Evolutionary conservation across 176 grass and related monocot genomes (phyloP), one percentile per base, ranked within the genome.

Genomic region (Oryza rufipogon): DNA sequence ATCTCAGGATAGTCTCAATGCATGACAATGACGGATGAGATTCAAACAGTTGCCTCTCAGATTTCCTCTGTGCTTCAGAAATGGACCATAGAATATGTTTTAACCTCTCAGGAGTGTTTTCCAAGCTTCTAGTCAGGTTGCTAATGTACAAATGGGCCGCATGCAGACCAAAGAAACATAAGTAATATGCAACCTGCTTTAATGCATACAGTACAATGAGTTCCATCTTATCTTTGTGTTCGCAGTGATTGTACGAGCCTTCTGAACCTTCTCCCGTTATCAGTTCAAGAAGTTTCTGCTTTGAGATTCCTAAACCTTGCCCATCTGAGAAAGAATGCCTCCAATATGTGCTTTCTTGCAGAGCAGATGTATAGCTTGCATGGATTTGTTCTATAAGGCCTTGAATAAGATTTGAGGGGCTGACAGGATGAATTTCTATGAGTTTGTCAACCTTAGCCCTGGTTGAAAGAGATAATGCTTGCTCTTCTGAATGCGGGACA

Each of bases 111-210:
- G 87, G 77, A 81, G 83, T 76, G 44, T 73, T 56, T 69, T 83
- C 74, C 77, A 94, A 88, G 81, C 74, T 86, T 92, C 25, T 71
- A 73, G 67, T 77, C 66, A 90, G 70, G 73, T 92, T 87, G 70
- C 66, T 76, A 74, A 94, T 64, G 81, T 94, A 94, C 45, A 92
- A 68, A 90, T 92, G 61, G 65, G 92, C 87, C 78, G 74, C 76
- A 88, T 94, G 87, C 58, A 94, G 72, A 86, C 90, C 90, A 88
- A 90, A 92, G 74, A 94, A 90, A 78, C 90, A 94, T 84, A 94
- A 86, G 76, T 90, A 92, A 84, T 94, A 92, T 77, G 92, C 81
- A 71, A 90, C 71, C 82, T 94, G 87, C 52, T 92, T 94, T 20
- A 94, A 42, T 83, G 70, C 90, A 88, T 92, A 94, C 7, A 94